These are phyloP conservation scores for Pugionium dolabratum DNA, from an alignment of 345 rosid genomes.

Conservation along the genomic window DNA sequence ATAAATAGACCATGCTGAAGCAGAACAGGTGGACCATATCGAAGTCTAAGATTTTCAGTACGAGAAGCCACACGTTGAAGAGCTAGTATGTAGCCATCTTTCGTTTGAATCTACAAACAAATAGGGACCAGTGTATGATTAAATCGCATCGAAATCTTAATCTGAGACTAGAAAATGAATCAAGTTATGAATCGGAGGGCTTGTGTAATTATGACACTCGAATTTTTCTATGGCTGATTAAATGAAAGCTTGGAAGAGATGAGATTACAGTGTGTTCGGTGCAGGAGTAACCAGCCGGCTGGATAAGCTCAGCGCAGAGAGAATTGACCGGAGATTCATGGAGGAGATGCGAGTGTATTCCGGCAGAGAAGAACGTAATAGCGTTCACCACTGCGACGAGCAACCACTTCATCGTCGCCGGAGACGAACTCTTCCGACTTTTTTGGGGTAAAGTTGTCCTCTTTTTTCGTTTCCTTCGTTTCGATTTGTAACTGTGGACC, in stretches of 20 bases:
- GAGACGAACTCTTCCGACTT: neutral
- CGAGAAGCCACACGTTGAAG: conserved; percentile 76
- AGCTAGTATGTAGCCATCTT: conserved; percentile 76
- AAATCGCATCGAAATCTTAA: neutral
- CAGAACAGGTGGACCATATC: conserved; percentile 64
- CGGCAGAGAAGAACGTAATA: conserved; percentile 11
- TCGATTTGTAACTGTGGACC: too few relatives aligned
- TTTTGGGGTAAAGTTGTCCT: too few relatives aligned
- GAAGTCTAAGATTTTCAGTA: conserved; percentile 32
- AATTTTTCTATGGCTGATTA: neutral
- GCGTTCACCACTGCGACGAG: conserved; percentile 10
- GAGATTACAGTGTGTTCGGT: conserved; percentile 66
- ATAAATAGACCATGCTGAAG: conserved; percentile 92
- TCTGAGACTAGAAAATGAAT: neutral
- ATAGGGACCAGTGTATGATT: neutral
- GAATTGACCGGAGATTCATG: conserved; percentile 44
- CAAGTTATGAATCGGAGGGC: neutral
- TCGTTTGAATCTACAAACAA: conserved; percentile 61
- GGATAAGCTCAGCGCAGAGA: conserved; percentile 63
- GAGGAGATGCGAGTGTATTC: conserved; percentile 25
- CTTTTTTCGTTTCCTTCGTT: too few relatives aligned
- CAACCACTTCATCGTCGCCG: conserved; percentile 27
- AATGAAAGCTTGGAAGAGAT: neutral
- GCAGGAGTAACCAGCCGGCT: conserved; percentile 76
- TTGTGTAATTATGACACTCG: too few relatives aligned